Conservation (phyloP, 805 yeast species). For the Huiozyma sinensis region DNA sequence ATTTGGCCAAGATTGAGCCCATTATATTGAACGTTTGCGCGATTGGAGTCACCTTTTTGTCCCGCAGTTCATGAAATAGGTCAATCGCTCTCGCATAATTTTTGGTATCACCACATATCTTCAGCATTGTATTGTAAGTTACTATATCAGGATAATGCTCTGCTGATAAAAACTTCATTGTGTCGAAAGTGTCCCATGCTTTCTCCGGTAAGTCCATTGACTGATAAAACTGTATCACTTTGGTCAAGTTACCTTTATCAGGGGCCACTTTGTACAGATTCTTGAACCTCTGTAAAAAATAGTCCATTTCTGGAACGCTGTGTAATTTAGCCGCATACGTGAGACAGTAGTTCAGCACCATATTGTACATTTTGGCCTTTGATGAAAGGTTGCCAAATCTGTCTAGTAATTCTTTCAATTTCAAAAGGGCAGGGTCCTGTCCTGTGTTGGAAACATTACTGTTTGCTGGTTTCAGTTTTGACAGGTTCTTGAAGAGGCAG, state of each 20-base stretch:
- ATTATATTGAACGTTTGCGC: conserved; percentile 13
- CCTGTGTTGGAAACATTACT: neutral
- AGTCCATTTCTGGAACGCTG: conserved; percentile 16
- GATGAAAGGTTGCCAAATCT: neutral
- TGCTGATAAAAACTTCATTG: conserved; percentile 70
- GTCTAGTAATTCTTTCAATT: conserved; percentile 9
- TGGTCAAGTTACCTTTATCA: conserved; percentile 21
- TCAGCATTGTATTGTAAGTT: conserved; percentile 64
- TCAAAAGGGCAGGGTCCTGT: conserved; percentile 7
- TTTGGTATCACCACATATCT: conserved; percentile 48
- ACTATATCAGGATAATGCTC: conserved; percentile 54
- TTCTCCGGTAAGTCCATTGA: conserved; percentile 24
- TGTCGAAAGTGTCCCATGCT: conserved; percentile 67
- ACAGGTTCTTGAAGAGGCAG: conserved; percentile 16
- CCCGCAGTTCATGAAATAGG: conserved; percentile 59
- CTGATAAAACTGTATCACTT: conserved; percentile 21
- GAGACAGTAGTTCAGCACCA: conserved; percentile 18
- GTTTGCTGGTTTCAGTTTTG: conserved; percentile 6
- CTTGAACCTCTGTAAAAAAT: conserved; percentile 18
- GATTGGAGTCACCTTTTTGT: conserved; percentile 13
- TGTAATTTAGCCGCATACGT: conserved; percentile 14
- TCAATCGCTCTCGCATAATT: conserved; percentile 69
- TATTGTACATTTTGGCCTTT: conserved; percentile 1
- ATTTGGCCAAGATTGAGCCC: conserved; percentile 20
- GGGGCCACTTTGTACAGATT: conserved; percentile 18